These are phyloP conservation scores for Williopsis jadinii DNA, from an alignment of 1,139 yeast genomes.

Conservation along the genomic window DNA sequence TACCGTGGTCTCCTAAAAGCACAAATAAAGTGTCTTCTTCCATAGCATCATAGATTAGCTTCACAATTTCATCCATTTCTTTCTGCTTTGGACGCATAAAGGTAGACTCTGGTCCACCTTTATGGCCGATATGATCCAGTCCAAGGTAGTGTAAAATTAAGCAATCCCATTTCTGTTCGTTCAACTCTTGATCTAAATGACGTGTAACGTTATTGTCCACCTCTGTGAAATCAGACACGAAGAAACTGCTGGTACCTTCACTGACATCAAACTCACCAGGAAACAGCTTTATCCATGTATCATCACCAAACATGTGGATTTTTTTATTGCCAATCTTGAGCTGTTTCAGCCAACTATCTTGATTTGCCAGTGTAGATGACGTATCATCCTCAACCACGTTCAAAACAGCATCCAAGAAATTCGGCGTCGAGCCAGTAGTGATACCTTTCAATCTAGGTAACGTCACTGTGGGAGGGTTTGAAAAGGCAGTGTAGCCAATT, in stretches of 20 bases:
- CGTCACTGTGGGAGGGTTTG: conserved; percentile 85
- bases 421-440: conserved; percentile 77
- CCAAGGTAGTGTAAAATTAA: conserved; percentile 88
- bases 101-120: conserved; percentile 80
- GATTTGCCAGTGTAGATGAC: conserved; percentile 64
- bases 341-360: conserved; percentile 86
- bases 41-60: conserved; percentile 42
- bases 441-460: conserved; percentile 73
- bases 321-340: conserved; percentile 38
- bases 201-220: conserved; percentile 92
- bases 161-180: conserved; percentile 61
- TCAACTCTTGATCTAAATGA: conserved; percentile 57
- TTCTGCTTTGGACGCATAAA: conserved; percentile 75
- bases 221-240: conserved; percentile 89
- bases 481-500: conserved; percentile 81
- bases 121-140: conserved; percentile 94
- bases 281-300: conserved; percentile 91
- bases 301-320: conserved; percentile 90
- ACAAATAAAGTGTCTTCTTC: conserved; percentile 60
- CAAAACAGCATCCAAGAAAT: conserved; percentile 76
- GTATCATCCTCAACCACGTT: conserved; percentile 91
- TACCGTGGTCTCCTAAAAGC: conserved; percentile 91
- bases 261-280: conserved; percentile 54
- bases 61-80: conserved; percentile 75
- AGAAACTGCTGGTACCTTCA: conserved; percentile 92